These are phyloP conservation scores for Colletotrichum zoysiae DNA, from an alignment of 2,329 filamentous ascomycete species.

Conservation along the genomic window DNA sequence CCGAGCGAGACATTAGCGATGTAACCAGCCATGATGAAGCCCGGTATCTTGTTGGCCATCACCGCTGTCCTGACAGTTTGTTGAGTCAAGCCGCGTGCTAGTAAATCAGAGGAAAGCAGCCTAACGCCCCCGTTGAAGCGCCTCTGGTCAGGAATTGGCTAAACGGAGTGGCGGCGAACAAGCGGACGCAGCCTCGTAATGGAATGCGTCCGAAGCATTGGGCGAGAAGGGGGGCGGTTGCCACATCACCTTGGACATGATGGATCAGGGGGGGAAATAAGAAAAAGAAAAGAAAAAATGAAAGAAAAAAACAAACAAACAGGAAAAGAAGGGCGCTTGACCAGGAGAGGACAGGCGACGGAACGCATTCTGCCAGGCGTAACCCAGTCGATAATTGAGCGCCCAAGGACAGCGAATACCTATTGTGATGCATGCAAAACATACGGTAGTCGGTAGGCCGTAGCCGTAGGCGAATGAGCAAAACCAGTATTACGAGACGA, in stretches of 20 bases:
- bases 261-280: neutral
- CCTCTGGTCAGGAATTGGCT: conserved; percentile 7
- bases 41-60: neutral
- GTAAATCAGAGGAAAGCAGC: neutral
- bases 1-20: conserved; percentile 1
- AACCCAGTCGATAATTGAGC: neutral
- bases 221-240: conserved; percentile 2
- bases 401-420: neutral
- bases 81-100: neutral
- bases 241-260: conserved; percentile 14
- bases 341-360: neutral
- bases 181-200: conserved; percentile 2
- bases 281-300: neutral
- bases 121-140: no score
- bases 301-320: neutral
- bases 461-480: neutral
- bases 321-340: conserved; percentile 6
- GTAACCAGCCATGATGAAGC: neutral
- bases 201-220: conserved; percentile 20
- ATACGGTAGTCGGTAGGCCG: neutral
- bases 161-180: conserved; percentile 6
- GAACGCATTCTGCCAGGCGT: neutral
- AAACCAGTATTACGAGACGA: conserved; percentile 3
- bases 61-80: neutral
- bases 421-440: conserved; percentile 25